Evolutionary conservation across 306 rosid species (phyloP).

Genomic region (Delonix regia): DNA sequence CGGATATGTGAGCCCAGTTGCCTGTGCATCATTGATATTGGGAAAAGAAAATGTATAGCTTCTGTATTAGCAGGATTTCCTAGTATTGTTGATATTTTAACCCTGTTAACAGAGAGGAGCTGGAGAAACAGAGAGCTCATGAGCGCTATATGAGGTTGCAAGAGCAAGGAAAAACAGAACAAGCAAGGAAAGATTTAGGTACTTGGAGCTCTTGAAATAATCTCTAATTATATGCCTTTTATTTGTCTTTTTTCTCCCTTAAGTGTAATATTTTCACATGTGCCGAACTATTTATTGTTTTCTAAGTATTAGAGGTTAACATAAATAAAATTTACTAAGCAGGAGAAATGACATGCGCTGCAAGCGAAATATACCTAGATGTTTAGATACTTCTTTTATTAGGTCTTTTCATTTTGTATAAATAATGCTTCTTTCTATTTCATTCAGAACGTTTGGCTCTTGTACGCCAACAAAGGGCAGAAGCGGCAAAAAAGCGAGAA

Average conservation of each 20-base stretch:
- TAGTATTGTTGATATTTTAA: neutral
- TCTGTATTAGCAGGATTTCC: neutral
- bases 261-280: neutral
- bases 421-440: constrained; percentile 17
- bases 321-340: neutral
- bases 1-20: too few species aligned
- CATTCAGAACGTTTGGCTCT: constrained; percentile 78
- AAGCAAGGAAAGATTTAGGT: constrained; percentile 93
- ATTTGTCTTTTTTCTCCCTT: neutral
- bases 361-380: neutral
- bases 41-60: too few species aligned
- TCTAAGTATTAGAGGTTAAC: neutral
- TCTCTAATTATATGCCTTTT: neutral
- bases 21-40: too few species aligned
- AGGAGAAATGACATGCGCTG: neutral
- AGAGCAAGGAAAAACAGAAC: constrained; percentile 96
- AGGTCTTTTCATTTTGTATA: neutral
- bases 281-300: neutral
- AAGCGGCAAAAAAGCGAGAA: constrained; percentile 86
- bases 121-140: constrained; percentile 84
- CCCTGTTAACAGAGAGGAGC: constrained; percentile 69
- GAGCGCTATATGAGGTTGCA: constrained; percentile 87
- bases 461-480: constrained; percentile 84
- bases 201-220: constrained; percentile 34
- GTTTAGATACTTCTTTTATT: neutral